phyloP scores from a whole-genome alignment of 441 rosid genomes.

The Mallotus japonicus region DNA sequence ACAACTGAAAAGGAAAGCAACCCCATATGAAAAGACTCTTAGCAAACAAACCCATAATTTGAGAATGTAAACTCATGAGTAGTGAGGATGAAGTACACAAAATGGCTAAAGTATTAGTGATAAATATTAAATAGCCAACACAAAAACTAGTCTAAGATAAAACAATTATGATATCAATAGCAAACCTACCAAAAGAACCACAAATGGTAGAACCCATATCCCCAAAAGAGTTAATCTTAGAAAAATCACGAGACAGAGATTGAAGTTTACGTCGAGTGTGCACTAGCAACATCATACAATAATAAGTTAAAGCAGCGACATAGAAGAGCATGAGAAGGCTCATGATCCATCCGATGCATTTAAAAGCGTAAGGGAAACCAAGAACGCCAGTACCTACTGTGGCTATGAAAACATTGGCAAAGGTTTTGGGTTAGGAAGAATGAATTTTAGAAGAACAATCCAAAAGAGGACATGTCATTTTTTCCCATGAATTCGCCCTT shows the following conservation, averaged over 20 bases:
- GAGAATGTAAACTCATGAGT: slow-evolving; percentile 19
- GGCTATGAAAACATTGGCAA: slow-evolving; percentile 81
- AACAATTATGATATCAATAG: slow-evolving; percentile 49
- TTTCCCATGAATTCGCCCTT: too few species aligned
- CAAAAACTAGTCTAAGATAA: slow-evolving; percentile 68
- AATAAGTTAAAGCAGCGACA: slow-evolving; percentile 48
- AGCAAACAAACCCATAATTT: slow-evolving; percentile 39
- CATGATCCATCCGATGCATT: slow-evolving; percentile 78
- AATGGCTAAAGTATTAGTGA: slow-evolving; percentile 40
- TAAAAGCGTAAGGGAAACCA: slow-evolving; percentile 75
- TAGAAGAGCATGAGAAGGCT: slow-evolving; percentile 55
- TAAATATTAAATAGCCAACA: slow-evolving; percentile 45
- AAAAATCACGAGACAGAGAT: slow-evolving; percentile 27
- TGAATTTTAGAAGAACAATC: slow-evolving; percentile 1
- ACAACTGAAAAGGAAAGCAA: slow-evolving; percentile 73
- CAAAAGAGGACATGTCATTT: too few species aligned
- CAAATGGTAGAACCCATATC: slow-evolving; percentile 72
- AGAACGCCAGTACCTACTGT: slow-evolving; percentile 81
- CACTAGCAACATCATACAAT: slow-evolving; percentile 78
- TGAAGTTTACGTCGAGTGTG: slow-evolving; percentile 65
- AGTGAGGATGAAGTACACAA: slow-evolving; percentile 24
- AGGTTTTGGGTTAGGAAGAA: slow-evolving; percentile 63
- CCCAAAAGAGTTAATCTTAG: slow-evolving; percentile 59
- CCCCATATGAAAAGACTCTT: slow-evolving; percentile 60
- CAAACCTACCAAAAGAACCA: slow-evolving; percentile 51